Base-by-base conservation (phyloP, 192 early-diverging fungal species). In the Diversispora epigaea region DNA sequence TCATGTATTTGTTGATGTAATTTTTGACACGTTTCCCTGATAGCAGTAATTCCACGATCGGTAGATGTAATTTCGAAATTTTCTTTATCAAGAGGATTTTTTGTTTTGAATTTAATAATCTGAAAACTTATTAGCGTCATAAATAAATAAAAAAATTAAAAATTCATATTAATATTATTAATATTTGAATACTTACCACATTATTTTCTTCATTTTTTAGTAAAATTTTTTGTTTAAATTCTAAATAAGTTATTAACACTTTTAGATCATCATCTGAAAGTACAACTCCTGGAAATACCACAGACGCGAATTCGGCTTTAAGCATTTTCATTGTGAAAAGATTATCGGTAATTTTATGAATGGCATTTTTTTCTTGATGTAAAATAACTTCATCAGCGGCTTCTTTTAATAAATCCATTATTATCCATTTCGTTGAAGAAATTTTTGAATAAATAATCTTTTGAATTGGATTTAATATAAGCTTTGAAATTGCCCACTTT, bases 21-120 rank as follows among this genome's bases (percentile, higher is more conserved):
- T 25, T 79, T 76, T n/a, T 76, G 54, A 25, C 79, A 79, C 0
- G 89, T 89, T 45, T 79, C 78, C 55, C 83, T 85, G 6, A 92
- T 78, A 41, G 76, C 80, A 21, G 90, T 72, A 25, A 92, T 84
- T 3, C 88, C 89, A 43, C 83, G 79, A 70, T 92, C 91, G 4
- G 81, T 78, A 17, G 77, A 71, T 8, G 88, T 84, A 40, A 92
- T 83, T 54, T 84, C 78, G 32, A 77, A 77, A 40, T 74, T 78
- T 21, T 65, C 52, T 57, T 65, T 76, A 47, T 71, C 63, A 49
- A 64, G 77, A 5, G 58, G 55, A 3, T 83, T 76, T 39, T 76
- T 83, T 11, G 72, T 70, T 12, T 75, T 71, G 57, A 83, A 79
- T 19, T 80, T 80, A 19, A 83, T 79, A 50, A 56, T 44, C 43